A percentile compares a stretch with the other conserved stretches of the same genome.
Conservation (phyloP, 129 eudicot genomes). For the Helianthus annuus region DNA sequence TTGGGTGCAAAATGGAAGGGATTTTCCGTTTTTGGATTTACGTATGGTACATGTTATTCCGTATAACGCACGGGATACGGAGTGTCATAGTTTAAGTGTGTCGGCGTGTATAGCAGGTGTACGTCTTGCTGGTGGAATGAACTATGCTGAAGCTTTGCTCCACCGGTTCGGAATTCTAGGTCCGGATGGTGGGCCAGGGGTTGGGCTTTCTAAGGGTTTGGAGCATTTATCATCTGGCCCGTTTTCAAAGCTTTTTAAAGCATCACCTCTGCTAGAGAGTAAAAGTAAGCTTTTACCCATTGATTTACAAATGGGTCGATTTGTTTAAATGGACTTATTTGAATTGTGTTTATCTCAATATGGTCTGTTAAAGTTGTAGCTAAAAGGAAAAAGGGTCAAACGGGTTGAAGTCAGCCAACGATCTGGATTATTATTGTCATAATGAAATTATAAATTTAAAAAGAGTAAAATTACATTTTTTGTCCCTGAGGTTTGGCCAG, state of each 20-base stretch:
- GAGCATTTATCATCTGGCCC: constrained; percentile 85
- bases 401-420: constrained; percentile 9
- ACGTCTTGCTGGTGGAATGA: constrained; percentile 98
- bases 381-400: not conserved
- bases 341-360: not conserved
- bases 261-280: constrained; percentile 56
- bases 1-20: constrained; percentile 70
- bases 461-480: too few relatives aligned
- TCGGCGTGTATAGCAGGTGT: constrained; percentile 89
- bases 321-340: not conserved
- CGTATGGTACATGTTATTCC: constrained; percentile 80
- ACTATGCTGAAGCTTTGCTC: constrained; percentile 76
- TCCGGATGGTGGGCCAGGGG: constrained; percentile 93
- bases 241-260: constrained; percentile 76
- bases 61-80: constrained; percentile 66
- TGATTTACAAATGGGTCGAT: not conserved
- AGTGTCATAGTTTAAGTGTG: constrained; percentile 81
- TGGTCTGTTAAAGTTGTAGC: not conserved
- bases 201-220: constrained; percentile 86
- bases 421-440: constrained; percentile 1
- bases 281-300: constrained; percentile 23
- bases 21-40: constrained; percentile 62
- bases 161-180: constrained; percentile 92
- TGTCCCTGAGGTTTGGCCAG: too few relatives aligned
- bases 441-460: not conserved